Evolutionary conservation across 305 asterid species (phyloP), one percentile per base, ranked within the genome.

Genomic region (Nicotiana rustica): DNA sequence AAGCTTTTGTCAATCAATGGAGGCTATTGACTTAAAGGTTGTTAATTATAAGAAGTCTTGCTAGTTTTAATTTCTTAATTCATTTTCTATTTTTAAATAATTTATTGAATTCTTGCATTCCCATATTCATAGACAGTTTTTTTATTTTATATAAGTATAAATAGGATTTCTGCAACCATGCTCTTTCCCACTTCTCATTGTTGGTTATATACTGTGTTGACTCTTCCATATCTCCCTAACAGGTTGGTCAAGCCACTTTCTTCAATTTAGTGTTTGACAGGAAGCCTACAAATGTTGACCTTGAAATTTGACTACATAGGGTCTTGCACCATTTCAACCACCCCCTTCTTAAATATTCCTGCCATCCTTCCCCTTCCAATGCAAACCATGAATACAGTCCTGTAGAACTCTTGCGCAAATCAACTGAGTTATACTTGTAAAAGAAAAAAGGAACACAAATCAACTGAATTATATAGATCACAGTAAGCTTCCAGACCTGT

Each of bases 401-500:
- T 62, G 67, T 12, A 55, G 59, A 69, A 33, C 18, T 15, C 77
- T 18, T 5, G 21, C 66, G 65, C 80, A 77, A 82, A 60, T 55
- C 31, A 65, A 59, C 47, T 10, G 47, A 64, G 18, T 56, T 21
- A 44, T 9, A 44, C 52, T 44, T 44, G 13, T 44, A 44, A 44
- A 44, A 44, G 52, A 44, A 56, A 66, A 78, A 44, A 47, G 66
- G 33, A 49, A 4, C 6, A 57, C 14, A 14, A 14, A 15, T 36
- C 21, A 18, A 29, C 7, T 75, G 38, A 64, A 35, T 17, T 64
- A 12, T 59, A 57, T 19, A 80, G 67, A 47, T 52, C 77, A 36
- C 62, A 52, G 64, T 15, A 41, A 68, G 70, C 15, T 60, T 59
- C 17, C 80, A 81, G 73, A 93, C 99, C 97, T 93, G 99, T 86